Base-by-base conservation (phyloP, 768 basidiomycete genomes). In the Podaxis sp. region DNA sequence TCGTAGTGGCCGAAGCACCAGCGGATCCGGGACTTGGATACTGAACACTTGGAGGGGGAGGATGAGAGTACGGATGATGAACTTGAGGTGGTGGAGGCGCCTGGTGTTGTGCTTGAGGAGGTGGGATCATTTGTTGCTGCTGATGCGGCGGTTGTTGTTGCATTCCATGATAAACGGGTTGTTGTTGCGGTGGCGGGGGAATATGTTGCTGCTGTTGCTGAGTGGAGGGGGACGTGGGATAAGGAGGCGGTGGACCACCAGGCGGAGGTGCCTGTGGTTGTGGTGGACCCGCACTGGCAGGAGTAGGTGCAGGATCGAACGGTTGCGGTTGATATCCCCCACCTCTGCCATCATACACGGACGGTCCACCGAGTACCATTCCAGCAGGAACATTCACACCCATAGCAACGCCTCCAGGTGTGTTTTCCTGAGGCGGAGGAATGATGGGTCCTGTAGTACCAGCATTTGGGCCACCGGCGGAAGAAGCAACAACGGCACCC, bases 271-370 rank as follows among this genome's bases (percentile, higher is more conserved):
- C 69, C 33, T 68, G 70, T 0, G 46, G n/a, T 46, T 65, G 64
- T 36, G 70, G 67, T 17, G 64, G 66, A 17, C 59, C 66, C 15
- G 67, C 61, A 28, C 59, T 58, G 30, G 65, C 60, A 49, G 67
- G 66, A n/a, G 58, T 66, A 40, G 65, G 49, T 15, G 65, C 65
- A 41, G 58, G 63, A 13, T 69, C 68, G 11, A 66, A 65, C 36
- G 66, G 53, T 56, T 64, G 68, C 51, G 70, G 72, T 58, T 75
- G 74, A 40, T 66, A 74, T 59, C 46, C 60, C 2, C 71, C 71
- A 41, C 71, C 70, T 5, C 76, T 67, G 24, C 74, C 72, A 67
- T 77, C 76, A 57, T 73, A 76, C 0, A 74, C 72, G 33, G 73
- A 72, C 0, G 75, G 70, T 0, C 72, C 72, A 20, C 70, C 70